A percentile compares a stretch with the other conserved stretches of the same genome.
phyloP scores from a whole-genome alignment of 768 basidiomycete genomes.

The Hygrophoropsis aurantiaca region DNA sequence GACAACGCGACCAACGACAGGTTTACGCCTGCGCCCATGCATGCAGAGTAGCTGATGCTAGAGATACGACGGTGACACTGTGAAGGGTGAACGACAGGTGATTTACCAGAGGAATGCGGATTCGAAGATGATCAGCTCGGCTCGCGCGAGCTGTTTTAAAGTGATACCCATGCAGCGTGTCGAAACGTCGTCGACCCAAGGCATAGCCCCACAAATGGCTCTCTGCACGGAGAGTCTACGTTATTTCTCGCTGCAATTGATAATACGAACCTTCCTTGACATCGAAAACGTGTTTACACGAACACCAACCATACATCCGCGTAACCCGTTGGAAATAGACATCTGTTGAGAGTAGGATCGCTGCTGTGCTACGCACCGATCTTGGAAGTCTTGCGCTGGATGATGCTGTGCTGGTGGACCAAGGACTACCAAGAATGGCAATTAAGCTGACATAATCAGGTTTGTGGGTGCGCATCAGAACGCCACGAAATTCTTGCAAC shows the following conservation, averaged over 20 bases:
- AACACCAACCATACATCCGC: slow-evolving; percentile 8
- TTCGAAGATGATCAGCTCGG: slow-evolving; percentile 9
- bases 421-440: background rate
- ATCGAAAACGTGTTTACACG: slow-evolving; percentile 25
- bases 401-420: slow-evolving; percentile 9
- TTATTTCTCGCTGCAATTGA: slow-evolving; percentile 15
- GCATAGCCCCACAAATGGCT: slow-evolving; percentile 21
- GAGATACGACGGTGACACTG: slow-evolving; percentile 3
- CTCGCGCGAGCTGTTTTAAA: slow-evolving; percentile 22
- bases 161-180: slow-evolving; percentile 4
- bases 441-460: slow-evolving; percentile 1
- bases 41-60: slow-evolving; percentile 15
- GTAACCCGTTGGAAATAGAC: slow-evolving; percentile 10
- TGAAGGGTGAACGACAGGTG: slow-evolving; percentile 15
- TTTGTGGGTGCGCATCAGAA: slow-evolving; percentile 8
- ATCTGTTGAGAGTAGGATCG: slow-evolving; percentile 1
- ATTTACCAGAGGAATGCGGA: slow-evolving; percentile 12
- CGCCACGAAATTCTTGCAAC: background rate
- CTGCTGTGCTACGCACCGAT: too few relatives aligned
- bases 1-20: slow-evolving; percentile 15
- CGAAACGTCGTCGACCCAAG: slow-evolving; percentile 16
- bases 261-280: slow-evolving; percentile 14
- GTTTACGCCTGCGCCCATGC: slow-evolving; percentile 1
- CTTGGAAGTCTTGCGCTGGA: slow-evolving; percentile 16
- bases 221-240: slow-evolving; percentile 9